A percentile compares a stretch with the other conserved stretches of the same genome.
These are phyloP conservation scores for Biscutella laevigata DNA, from an alignment of 441 rosid species.

Conservation along the genomic window DNA sequence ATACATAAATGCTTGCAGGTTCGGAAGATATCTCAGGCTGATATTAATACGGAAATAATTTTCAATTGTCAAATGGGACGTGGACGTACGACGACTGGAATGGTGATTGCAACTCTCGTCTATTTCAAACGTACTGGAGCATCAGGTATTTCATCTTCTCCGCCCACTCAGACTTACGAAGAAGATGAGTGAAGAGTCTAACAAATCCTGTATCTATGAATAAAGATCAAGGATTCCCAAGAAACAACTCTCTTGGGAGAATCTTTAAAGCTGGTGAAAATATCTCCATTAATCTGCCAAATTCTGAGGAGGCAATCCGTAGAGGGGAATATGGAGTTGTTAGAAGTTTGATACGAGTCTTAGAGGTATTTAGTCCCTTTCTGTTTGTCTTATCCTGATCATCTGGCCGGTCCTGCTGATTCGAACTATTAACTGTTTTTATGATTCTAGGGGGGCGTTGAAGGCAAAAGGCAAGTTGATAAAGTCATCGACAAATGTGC, in stretches of 20 bases:
- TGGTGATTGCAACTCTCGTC: conserved; percentile 94
- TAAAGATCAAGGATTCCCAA: conserved; percentile 56
- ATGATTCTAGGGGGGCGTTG: conserved; percentile 84
- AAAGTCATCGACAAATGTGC: conserved; percentile 98
- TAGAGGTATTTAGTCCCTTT: conserved; percentile 55
- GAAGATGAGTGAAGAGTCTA: conserved; percentile 7
- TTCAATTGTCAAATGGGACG: conserved; percentile 99
- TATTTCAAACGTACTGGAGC: conserved; percentile 87
- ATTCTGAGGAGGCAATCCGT: conserved; percentile 88
- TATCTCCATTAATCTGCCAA: conserved; percentile 57
- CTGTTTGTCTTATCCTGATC: conserved; percentile 17
- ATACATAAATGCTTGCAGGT: conserved; percentile 42
- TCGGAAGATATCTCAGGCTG: conserved; percentile 71
- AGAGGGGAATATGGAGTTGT: conserved; percentile 92
- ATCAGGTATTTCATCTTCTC: conserved; percentile 51
- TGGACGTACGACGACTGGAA: conserved; percentile 97
- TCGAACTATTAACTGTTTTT: conserved; percentile 23
- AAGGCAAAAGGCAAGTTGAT: conserved; percentile 96
- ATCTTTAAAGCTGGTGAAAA: conserved; percentile 56
- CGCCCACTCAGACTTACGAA: background rate
- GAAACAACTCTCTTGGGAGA: conserved; percentile 80
- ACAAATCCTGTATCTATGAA: background rate
- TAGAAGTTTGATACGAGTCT: conserved; percentile 90
- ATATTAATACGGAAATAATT: conserved; percentile 63
- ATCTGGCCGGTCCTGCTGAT: conserved; percentile 21